Evolutionary conservation across 176 grass and related monocot genomes (phyloP).

Genomic region (Leersia perrieri): DNA sequence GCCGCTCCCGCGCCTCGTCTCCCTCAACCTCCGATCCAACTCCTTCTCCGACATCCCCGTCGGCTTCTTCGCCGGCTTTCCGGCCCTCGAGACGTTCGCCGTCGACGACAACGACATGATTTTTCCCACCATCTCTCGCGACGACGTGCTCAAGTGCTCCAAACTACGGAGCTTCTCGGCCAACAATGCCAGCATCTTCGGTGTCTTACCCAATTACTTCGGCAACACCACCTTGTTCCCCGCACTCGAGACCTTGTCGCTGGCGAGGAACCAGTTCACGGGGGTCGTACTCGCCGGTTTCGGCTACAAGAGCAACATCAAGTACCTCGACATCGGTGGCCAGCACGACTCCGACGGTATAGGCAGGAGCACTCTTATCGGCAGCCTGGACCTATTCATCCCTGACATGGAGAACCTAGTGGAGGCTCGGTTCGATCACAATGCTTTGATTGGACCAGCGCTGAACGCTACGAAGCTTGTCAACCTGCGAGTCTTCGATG

Average conservation of each 20-base stretch:
- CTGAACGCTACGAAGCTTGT: neutral
- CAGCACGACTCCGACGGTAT: neutral
- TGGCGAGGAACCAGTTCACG: neutral
- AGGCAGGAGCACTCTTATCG: neutral
- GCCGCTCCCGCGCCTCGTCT: neutral
- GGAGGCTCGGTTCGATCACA: conserved; percentile 8
- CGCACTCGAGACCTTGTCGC: conserved; percentile 8
- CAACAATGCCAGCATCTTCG: neutral
- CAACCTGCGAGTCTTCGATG: neutral
- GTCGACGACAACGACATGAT: neutral
- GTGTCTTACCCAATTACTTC: neutral
- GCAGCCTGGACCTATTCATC: neutral
- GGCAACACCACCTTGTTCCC: conserved; percentile 10
- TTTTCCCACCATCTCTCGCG: too few relatives aligned
- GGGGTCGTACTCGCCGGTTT: neutral
- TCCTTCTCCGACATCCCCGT: neutral
- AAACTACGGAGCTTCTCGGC: conserved; percentile 12
- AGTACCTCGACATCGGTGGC: neutral
- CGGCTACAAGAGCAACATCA: conserved; percentile 1
- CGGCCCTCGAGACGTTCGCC: neutral
- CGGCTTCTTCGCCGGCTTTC: conserved; percentile 6
- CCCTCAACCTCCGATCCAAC: neutral
- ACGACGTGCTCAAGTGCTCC: neutral
- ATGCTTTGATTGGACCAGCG: neutral
- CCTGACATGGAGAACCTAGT: conserved; percentile 3